Conservation (phyloP, 805 yeast species). For the Lachancea sp. region DNA sequence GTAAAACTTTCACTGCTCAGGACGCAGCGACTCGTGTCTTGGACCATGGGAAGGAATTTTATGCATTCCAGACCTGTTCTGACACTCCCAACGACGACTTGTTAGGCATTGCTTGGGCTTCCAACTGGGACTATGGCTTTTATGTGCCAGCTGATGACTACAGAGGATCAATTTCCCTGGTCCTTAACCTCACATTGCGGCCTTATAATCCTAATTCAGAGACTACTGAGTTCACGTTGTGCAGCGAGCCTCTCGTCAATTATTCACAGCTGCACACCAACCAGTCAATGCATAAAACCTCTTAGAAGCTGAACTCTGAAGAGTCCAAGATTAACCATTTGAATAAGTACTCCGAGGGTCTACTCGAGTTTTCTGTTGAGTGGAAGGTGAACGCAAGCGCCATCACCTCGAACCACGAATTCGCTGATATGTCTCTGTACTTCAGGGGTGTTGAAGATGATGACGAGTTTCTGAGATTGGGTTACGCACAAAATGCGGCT, state of each 20-base stretch:
- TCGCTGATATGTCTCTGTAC: constrained; percentile 17
- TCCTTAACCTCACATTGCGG: constrained; percentile 28
- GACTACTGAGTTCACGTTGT: constrained; percentile 16
- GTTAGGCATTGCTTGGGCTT: constrained; percentile 38
- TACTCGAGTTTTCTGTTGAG: constrained; percentile 22
- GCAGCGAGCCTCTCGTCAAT: constrained; percentile 24
- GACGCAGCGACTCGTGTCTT: constrained; percentile 26
- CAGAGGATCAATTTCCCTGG: constrained; percentile 34
- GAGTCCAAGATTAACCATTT: constrained; percentile 4
- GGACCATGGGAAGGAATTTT: constrained; percentile 36
- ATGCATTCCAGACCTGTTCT: constrained; percentile 35
- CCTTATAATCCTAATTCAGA: constrained; percentile 25
- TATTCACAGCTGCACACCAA: constrained; percentile 4
- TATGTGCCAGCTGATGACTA: constrained; percentile 33
- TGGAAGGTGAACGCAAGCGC: constrained; percentile 17
- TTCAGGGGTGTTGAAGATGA: constrained; percentile 14
- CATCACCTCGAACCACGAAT: constrained; percentile 5
- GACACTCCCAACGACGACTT: constrained; percentile 27
- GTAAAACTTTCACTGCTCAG: constrained; percentile 32
- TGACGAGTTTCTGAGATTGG: constrained; percentile 21
- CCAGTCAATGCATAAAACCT: constrained; percentile 3
- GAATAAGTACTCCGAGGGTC: constrained; percentile 14
- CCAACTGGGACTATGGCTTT: constrained; percentile 38
- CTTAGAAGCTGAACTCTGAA: constrained; percentile 3
- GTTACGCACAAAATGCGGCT: constrained; percentile 22